Percentiles rank a stretch among this genome's conserved stretches.
Conservation (phyloP, 352 stramenopile genomes). For the Phytophthora tentaculata region DNA sequence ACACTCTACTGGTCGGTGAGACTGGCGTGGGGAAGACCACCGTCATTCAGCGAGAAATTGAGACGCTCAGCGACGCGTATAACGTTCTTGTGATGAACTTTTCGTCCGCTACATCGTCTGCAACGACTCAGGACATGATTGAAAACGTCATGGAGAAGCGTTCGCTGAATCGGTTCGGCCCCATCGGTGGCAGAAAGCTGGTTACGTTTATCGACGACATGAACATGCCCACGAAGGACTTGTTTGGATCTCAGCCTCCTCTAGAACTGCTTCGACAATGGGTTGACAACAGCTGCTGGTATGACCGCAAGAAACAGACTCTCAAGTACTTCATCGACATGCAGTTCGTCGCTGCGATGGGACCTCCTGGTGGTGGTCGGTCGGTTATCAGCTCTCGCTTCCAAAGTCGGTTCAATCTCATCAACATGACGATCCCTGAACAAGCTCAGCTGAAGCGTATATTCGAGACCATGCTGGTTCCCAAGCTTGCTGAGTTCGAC, state of each 20-base stretch:
- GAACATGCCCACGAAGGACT: constrained; percentile 93
- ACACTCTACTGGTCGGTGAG: constrained; percentile 89
- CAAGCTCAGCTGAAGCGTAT: constrained; percentile 86
- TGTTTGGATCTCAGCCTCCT: constrained; percentile 91
- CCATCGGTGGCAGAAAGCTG: constrained; percentile 86
- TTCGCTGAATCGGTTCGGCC: constrained; percentile 89
- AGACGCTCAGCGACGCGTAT: constrained; percentile 80
- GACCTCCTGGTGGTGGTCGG: constrained; percentile 82
- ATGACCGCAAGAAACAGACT: constrained; percentile 91
- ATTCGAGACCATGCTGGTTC: constrained; percentile 90
- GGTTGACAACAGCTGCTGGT: constrained; percentile 94
- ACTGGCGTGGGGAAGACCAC: constrained; percentile 92
- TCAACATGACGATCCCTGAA: constrained; percentile 91
- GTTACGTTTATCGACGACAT: constrained; percentile 94
- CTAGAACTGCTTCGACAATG: constrained; percentile 92
- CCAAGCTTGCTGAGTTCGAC: constrained; percentile 87
- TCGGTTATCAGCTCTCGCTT: constrained; percentile 91
- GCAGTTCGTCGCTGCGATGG: constrained; percentile 91
- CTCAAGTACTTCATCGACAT: constrained; percentile 93
- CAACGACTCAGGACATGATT: constrained; percentile 91
- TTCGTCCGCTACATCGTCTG: constrained; percentile 88
- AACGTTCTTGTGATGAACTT: constrained; percentile 90
- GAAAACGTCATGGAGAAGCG: constrained; percentile 93
- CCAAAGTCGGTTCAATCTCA: constrained; percentile 91
- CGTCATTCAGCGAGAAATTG: constrained; percentile 83